Percentiles rank a stretch among this genome's conserved stretches.
These are phyloP conservation scores for Sanghuangporus baumii DNA, from an alignment of 1,284 basidiomycete species.

Conservation along the genomic window DNA sequence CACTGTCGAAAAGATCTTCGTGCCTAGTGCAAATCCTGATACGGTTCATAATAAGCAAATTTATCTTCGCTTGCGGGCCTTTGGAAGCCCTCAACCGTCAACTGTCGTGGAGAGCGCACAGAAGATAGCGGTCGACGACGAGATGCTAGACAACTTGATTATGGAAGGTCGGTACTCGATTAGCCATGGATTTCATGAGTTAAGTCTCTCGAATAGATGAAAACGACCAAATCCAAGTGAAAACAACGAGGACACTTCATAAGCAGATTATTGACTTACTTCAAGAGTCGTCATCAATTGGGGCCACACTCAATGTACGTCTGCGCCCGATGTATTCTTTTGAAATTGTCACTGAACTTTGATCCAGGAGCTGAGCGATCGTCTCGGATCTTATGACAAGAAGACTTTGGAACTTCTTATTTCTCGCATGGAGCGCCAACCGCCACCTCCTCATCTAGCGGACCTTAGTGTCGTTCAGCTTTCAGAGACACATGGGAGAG, in stretches of 20 bases:
- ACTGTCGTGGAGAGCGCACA: constrained; percentile 11
- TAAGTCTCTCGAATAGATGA: neutral
- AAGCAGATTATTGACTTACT: constrained; percentile 70
- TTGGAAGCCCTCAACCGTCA: constrained; percentile 27
- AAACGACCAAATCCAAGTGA: constrained; percentile 29
- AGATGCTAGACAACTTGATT: constrained; percentile 18
- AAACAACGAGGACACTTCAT: constrained; percentile 60
- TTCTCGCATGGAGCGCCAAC: constrained; percentile 54
- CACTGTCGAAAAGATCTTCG: constrained; percentile 65
- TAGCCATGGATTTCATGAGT: neutral
- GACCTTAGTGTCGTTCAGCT: constrained; percentile 64
- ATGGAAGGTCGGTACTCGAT: constrained; percentile 1
- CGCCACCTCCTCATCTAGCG: constrained; percentile 60
- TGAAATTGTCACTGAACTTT: constrained; percentile 13
- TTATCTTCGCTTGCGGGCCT: constrained; percentile 53
- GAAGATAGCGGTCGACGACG: constrained; percentile 25
- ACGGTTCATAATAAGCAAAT: constrained; percentile 40
- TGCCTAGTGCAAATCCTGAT: constrained; percentile 49
- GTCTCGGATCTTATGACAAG: constrained; percentile 66
- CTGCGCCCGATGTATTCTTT: constrained; percentile 3
- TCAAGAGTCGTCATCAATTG: constrained; percentile 55
- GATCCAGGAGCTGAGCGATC: constrained; percentile 56
- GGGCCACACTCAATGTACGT: constrained; percentile 66
- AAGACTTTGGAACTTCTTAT: constrained; percentile 77
- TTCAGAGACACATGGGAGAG: constrained; percentile 72